Conservation (phyloP, 148 eudicot species). For the Limonium bicolor region DNA sequence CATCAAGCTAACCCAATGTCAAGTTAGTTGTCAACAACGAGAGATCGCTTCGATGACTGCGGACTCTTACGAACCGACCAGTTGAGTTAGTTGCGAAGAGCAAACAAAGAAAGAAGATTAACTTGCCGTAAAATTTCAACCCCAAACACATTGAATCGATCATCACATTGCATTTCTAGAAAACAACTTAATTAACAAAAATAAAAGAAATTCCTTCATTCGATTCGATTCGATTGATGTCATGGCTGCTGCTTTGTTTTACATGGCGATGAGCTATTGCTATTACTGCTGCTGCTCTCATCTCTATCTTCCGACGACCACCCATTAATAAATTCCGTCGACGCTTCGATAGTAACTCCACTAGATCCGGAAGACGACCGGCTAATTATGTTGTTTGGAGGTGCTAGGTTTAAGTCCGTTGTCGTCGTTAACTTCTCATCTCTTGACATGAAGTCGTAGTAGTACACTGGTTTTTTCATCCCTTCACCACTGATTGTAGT, state of each 20-base stretch:
- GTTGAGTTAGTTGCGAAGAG: no score
- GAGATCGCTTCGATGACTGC: no score
- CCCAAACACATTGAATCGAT: no score
- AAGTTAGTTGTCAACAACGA: no score
- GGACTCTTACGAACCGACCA: no score
- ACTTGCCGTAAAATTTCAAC: no score
- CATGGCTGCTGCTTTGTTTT: slow-evolving; percentile 22
- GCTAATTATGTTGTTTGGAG: no score
- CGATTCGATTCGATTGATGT: background rate
- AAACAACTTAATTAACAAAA: background rate
- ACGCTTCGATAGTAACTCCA: slow-evolving; percentile 52
- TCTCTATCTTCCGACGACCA: slow-evolving; percentile 27
- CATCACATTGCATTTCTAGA: background rate
- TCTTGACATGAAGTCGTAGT: slow-evolving; percentile 64
- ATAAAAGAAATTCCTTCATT: background rate
- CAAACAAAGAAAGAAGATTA: no score
- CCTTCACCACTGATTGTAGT: background rate
- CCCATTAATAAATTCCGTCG: slow-evolving; percentile 1
- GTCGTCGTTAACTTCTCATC: slow-evolving; percentile 14
- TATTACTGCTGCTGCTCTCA: slow-evolving; percentile 48
- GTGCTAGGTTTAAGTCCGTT: slow-evolving; percentile 47
- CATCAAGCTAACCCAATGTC: no score
- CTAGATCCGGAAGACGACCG: slow-evolving; percentile 66
- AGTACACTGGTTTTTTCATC: slow-evolving; percentile 34
- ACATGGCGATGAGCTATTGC: slow-evolving; percentile 30